Evolutionary conservation across 2,329 filamentous ascomycete species (phyloP).

Genomic region (Aspergillus sp.): DNA sequence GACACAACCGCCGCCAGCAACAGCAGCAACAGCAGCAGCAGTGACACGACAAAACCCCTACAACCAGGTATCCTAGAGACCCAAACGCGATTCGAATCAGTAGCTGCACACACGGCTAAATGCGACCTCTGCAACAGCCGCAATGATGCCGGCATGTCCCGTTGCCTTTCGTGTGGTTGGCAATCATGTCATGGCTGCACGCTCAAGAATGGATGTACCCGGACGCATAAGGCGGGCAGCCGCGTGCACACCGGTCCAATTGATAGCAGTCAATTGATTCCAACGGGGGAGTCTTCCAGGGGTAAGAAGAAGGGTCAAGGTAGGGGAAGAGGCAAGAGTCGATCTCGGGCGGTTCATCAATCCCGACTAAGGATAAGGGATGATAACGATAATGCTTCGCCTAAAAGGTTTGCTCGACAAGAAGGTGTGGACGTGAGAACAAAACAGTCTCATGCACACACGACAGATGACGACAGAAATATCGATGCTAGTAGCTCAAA

Average conservation of each 20-base stretch:
- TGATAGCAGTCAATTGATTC: background rate
- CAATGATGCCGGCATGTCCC: slow-evolving; percentile 25
- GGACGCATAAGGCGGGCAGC: slow-evolving; percentile 5
- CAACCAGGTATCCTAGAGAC: background rate
- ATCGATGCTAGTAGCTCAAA: too few relatives aligned
- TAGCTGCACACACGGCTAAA: slow-evolving; percentile 28
- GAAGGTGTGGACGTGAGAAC: too few relatives aligned
- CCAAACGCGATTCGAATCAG: slow-evolving; percentile 14
- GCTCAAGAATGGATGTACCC: slow-evolving; percentile 5
- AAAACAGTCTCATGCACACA: too few relatives aligned
- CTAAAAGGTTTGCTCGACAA: too few relatives aligned
- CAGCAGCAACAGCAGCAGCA: too few relatives aligned
- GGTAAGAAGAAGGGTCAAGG: background rate
- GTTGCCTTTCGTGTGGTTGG: slow-evolving; percentile 27
- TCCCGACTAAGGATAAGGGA: too few relatives aligned
- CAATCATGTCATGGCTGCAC: slow-evolving; percentile 30
- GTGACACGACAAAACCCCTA: background rate
- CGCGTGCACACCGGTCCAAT: slow-evolving; percentile 6
- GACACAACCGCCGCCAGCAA: too few relatives aligned
- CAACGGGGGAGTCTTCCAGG: background rate
- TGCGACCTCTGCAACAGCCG: slow-evolving; percentile 31
- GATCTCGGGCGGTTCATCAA: too few relatives aligned
- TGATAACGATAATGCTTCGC: too few relatives aligned
- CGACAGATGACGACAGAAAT: too few relatives aligned
- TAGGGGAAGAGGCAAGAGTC: background rate